phyloP scores from a whole-genome alignment of 1,284 basidiomycete genomes.

The Ceratobasidium sp. region DNA sequence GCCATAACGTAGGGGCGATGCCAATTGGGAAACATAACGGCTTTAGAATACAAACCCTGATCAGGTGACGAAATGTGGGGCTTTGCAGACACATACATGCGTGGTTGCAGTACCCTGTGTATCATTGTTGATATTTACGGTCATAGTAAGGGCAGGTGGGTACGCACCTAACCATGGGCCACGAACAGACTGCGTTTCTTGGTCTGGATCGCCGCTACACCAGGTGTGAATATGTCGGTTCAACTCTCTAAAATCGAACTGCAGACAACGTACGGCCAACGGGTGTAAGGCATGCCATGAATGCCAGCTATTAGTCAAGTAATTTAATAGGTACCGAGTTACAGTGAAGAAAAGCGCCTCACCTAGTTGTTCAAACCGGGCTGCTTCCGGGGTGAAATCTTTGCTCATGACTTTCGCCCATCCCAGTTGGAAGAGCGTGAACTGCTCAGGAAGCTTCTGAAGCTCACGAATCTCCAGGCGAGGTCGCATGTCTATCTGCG shows the following conservation, averaged over 20 bases:
- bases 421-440: constrained; percentile 44
- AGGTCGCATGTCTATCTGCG: neutral
- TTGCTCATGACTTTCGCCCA: constrained; percentile 22
- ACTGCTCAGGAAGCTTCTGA: constrained; percentile 45
- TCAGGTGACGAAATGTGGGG: neutral
- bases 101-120: constrained; percentile 40
- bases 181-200: neutral
- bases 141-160: neutral
- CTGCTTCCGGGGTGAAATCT: constrained; percentile 29
- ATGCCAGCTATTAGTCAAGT: constrained; percentile 27
- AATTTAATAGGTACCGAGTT: neutral
- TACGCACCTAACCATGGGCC: neutral
- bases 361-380: constrained; percentile 28
- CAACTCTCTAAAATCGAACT: neutral
- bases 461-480: constrained; percentile 44
- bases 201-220: constrained; percentile 24
- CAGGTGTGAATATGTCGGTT: neutral
- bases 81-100: constrained; percentile 8
- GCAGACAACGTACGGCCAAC: constrained; percentile 34
- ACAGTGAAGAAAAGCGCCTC: neutral
- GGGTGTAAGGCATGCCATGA: constrained; percentile 48
- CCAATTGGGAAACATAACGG: constrained; percentile 44
- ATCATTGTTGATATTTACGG: neutral
- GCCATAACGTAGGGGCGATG: constrained; percentile 45
- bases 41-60: neutral